Percentiles rank a stretch among this genome's conserved stretches.
These are phyloP conservation scores for Pythium scleroteichum DNA, from an alignment of 352 stramenopile species.

Conservation along the genomic window DNA sequence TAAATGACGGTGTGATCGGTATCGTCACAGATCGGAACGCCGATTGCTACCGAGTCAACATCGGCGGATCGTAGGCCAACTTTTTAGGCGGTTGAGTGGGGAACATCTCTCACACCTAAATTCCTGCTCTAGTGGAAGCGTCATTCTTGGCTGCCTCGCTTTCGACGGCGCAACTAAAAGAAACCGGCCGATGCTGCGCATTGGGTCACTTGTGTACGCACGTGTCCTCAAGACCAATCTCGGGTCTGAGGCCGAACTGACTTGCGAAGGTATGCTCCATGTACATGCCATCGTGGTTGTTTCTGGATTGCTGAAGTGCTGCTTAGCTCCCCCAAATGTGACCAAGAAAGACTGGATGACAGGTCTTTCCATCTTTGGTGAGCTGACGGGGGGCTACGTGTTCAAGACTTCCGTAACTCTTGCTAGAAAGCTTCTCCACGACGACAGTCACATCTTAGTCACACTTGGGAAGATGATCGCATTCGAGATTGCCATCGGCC, in stretches of 20 bases:
- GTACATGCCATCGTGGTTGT: not conserved
- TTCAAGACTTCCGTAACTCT: constrained; percentile 82
- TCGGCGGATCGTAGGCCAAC: constrained; percentile 86
- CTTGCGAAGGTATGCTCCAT: constrained; percentile 81
- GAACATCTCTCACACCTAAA: constrained; percentile 3
- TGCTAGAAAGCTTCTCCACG: constrained; percentile 69
- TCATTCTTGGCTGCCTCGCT: constrained; percentile 72
- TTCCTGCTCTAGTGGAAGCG: constrained; percentile 40
- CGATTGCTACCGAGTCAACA: constrained; percentile 95
- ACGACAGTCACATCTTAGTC: constrained; percentile 81
- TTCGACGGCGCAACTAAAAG: constrained; percentile 99
- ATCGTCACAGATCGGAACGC: constrained; percentile 94
- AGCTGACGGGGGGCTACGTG: constrained; percentile 93
- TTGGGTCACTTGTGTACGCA: constrained; percentile 94
- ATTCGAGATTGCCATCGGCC: constrained; percentile 95
- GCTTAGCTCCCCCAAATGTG: constrained; percentile 70
- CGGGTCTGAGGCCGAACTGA: constrained; percentile 94
- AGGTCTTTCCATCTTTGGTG: constrained; percentile 94
- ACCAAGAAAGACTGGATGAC: constrained; percentile 99
- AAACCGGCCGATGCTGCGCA: constrained; percentile 93
- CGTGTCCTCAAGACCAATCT: constrained; percentile 86
- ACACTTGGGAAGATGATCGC: constrained; percentile 80
- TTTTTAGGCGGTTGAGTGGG: no score
- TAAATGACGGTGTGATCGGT: constrained; percentile 93
- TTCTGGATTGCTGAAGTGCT: not conserved